A percentile compares a stretch with the other conserved stretches of the same genome.
Conservation (phyloP, 176 grass and related monocot species). For the Musa troglodytarum region DNA sequence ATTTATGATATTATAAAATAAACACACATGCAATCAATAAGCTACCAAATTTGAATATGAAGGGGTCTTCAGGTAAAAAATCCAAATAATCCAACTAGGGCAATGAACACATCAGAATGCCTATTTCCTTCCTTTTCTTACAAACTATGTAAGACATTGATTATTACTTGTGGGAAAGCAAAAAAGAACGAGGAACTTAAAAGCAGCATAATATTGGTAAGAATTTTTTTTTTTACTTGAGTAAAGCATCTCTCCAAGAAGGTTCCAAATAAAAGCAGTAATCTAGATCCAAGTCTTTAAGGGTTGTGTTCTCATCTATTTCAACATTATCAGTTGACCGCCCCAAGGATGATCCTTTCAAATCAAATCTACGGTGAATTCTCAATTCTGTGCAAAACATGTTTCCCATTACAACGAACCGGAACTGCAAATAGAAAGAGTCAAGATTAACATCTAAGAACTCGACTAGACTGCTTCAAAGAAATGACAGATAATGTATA, state of each 20-base stretch:
- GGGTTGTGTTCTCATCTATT: conserved; percentile 96
- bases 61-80: too few species aligned
- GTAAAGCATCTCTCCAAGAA: conserved; percentile 88
- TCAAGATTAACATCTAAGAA: conserved; percentile 20
- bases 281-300: conserved; percentile 95
- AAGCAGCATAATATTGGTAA: background rate
- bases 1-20: too few species aligned
- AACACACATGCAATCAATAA: too few species aligned
- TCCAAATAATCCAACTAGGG: too few species aligned
- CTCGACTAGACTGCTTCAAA: background rate
- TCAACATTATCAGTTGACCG: conserved; percentile 83
- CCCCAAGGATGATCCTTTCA: conserved; percentile 95
- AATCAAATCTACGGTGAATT: conserved; percentile 90
- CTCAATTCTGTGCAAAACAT: conserved; percentile 99
- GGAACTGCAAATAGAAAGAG: conserved; percentile 55
- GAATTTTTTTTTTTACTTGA: conserved; percentile 39
- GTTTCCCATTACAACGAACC: conserved; percentile 97
- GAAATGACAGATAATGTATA: background rate
- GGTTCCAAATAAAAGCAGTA: conserved; percentile 99
- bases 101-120: too few species aligned
- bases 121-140: background rate
- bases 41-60: too few species aligned
- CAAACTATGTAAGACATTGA: background rate
- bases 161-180: background rate
- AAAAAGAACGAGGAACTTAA: background rate